Evolutionary conservation across 805 yeast species (phyloP).

Genomic region (Myxozyma lipomycoides): DNA sequence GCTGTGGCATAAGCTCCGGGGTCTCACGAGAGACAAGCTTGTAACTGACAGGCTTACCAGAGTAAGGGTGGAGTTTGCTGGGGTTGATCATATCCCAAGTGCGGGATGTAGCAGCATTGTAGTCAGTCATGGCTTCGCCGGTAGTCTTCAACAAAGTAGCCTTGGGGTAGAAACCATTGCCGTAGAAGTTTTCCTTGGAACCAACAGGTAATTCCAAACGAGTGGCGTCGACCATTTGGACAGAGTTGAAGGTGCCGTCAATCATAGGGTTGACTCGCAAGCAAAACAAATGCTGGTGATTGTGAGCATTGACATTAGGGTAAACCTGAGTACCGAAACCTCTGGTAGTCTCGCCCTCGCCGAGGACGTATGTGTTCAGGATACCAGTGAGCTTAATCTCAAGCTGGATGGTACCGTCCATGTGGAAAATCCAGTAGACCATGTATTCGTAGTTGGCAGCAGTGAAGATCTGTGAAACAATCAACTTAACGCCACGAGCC

Average conservation of each 20-base stretch:
- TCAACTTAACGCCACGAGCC: constrained; percentile 69
- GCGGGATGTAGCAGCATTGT: constrained; percentile 60
- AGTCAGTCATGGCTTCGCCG: constrained; percentile 53
- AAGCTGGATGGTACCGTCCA: constrained; percentile 77
- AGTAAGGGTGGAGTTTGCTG: constrained; percentile 57
- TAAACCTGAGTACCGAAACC: constrained; percentile 81
- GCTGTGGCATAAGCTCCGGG: constrained; percentile 68
- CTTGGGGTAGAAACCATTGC: constrained; percentile 69
- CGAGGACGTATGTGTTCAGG: constrained; percentile 65
- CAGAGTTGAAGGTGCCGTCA: constrained; percentile 76
- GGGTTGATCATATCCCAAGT: constrained; percentile 80
- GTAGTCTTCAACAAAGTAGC: constrained; percentile 65
- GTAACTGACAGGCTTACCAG: constrained; percentile 71
- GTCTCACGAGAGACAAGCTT: constrained; percentile 72
- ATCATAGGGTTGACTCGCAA: constrained; percentile 75
- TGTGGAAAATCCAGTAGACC: constrained; percentile 76
- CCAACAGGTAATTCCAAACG: constrained; percentile 60
- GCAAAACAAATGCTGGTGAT: constrained; percentile 80
- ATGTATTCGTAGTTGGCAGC: constrained; percentile 86
- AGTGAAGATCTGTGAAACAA: constrained; percentile 76
- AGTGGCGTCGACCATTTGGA: constrained; percentile 61
- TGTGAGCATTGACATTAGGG: constrained; percentile 78
- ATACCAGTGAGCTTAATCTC: constrained; percentile 81
- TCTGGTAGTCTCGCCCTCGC: constrained; percentile 60
- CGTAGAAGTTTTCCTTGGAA: constrained; percentile 66